Conservation (phyloP, 1,284 basidiomycete species). For the Ustilago vetiveriae region DNA sequence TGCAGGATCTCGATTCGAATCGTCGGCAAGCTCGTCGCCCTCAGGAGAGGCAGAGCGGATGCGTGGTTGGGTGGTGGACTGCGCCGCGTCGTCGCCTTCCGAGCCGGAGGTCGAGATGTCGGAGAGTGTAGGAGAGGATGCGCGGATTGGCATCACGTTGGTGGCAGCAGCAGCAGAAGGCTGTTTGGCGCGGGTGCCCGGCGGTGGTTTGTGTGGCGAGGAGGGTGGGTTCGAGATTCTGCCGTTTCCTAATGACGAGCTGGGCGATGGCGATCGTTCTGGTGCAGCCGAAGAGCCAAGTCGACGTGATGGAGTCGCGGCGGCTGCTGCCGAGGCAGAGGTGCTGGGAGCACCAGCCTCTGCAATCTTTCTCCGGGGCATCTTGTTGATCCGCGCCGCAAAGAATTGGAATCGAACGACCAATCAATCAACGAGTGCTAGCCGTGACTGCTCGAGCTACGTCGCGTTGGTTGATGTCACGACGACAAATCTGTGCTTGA, state of each 20-base stretch:
- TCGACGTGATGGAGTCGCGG: conserved; percentile 19
- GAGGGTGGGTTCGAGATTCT: conserved; percentile 34
- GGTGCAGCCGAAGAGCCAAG: conserved; percentile 10
- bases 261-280: conserved; percentile 36
- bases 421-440: too few relatives aligned
- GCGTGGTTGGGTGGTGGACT: conserved; percentile 4
- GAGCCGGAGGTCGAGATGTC: conserved; percentile 60
- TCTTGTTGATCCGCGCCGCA: too few relatives aligned
- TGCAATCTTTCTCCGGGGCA: conserved; percentile 36
- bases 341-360: conserved; percentile 8
- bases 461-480: too few relatives aligned
- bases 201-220: conserved; percentile 38
- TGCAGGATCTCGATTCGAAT: conserved; percentile 18
- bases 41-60: conserved; percentile 32
- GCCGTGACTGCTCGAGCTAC: not conserved
- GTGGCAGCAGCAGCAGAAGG: not conserved
- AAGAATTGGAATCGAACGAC: too few relatives aligned
- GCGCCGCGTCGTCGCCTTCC: conserved; percentile 33
- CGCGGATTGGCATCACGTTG: conserved; percentile 16
- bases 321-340: conserved; percentile 15
- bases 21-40: conserved; percentile 49
- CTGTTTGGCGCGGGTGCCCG: conserved; percentile 3
- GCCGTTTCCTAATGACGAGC: conserved; percentile 21
- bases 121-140: conserved; percentile 34
- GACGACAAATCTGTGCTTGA: too few relatives aligned